Base-by-base conservation (phyloP, 176 grass and related monocot species). In the Bothriochloa decipiens region DNA sequence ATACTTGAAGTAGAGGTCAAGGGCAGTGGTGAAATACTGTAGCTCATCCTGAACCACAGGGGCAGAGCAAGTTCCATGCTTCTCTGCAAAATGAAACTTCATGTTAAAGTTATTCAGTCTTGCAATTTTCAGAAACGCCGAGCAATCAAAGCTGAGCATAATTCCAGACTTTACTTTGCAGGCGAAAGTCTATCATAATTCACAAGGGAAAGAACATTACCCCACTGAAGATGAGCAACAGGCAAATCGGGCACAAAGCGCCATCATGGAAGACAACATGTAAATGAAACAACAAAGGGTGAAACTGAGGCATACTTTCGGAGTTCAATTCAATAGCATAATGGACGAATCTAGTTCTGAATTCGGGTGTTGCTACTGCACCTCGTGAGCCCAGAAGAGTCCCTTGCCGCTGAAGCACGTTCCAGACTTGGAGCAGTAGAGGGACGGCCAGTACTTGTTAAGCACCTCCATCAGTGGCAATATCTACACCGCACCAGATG, bases 371-470 rank as follows among this genome's bases (percentile, higher is more conserved):
- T 3, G 39, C 18, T 11, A 70, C 25, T 64, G 63, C 76, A 90
- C 88, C 89, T 90, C 89, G 46, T 90, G 89, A 75, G 89, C 89
- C 89, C 84, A 90, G 80, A 90, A 90, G 17, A 68, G 80, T 5
- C 89, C 84, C 74, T 42, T 90, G 74, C 89, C 89, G 16, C 84
- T 86, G 80, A 90, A 90, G 69, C 89, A 90, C 13, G 80, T 90
- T 17, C 80, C 86, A n/a, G 89, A 52, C 13, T 80, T 25, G 14
- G 84, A 83, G 69, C 89, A 90, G 75, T 79, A 87, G n/a, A 90
- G 70, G 39, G 89, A 90, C 27, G 84, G 89, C 89, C 89, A 90
- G 80, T 87, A 90, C 62, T 70, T 49, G 8, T 83, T 7, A 60
- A 90, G 69, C 29, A 0, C 45, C 6, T 86, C 60, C 68, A 69